Conservation (phyloP, 2,329 filamentous ascomycete species). For the Ceratocystis diversiconidia region DNA sequence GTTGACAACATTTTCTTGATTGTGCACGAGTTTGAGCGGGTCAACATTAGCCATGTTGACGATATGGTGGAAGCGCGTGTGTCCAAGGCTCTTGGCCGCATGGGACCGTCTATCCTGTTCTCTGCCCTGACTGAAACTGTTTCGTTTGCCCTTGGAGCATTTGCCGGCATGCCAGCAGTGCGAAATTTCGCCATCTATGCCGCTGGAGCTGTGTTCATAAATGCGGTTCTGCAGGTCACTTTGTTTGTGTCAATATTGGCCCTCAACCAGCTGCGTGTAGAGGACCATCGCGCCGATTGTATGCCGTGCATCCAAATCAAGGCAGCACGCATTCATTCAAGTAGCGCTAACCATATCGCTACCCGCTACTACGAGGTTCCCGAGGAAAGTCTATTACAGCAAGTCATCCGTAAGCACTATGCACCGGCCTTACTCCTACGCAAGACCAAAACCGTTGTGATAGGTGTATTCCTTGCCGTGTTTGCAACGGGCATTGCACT, state of each 20-base stretch:
- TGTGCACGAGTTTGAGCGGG: slow-evolving; percentile 91
- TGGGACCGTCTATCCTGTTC: slow-evolving; percentile 91
- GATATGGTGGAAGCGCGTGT: slow-evolving; percentile 75
- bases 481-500: slow-evolving; percentile 77
- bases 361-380: slow-evolving; percentile 53
- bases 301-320: slow-evolving; percentile 78
- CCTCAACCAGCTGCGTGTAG: slow-evolving; percentile 80
- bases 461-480: slow-evolving; percentile 72
- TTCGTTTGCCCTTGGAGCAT: slow-evolving; percentile 81
- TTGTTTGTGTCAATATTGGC: slow-evolving; percentile 90
- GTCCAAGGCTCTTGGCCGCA: slow-evolving; percentile 77
- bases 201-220: slow-evolving; percentile 90
- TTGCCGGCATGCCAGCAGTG: slow-evolving; percentile 95
- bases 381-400: slow-evolving; percentile 70
- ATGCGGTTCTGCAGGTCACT: slow-evolving; percentile 89
- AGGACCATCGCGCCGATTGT: slow-evolving; percentile 78
- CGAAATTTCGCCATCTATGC: slow-evolving; percentile 95
- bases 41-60: slow-evolving; percentile 84
- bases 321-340: slow-evolving; percentile 53
- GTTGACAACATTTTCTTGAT: slow-evolving; percentile 99
- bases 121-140: slow-evolving; percentile 91
- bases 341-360: slow-evolving; percentile 36
- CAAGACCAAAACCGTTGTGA: slow-evolving; percentile 61
- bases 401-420: slow-evolving; percentile 81
- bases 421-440: slow-evolving; percentile 68